These are phyloP conservation scores for Coemansia pectinata DNA, from an alignment of 192 early-diverging fungal species.

Conservation along the genomic window DNA sequence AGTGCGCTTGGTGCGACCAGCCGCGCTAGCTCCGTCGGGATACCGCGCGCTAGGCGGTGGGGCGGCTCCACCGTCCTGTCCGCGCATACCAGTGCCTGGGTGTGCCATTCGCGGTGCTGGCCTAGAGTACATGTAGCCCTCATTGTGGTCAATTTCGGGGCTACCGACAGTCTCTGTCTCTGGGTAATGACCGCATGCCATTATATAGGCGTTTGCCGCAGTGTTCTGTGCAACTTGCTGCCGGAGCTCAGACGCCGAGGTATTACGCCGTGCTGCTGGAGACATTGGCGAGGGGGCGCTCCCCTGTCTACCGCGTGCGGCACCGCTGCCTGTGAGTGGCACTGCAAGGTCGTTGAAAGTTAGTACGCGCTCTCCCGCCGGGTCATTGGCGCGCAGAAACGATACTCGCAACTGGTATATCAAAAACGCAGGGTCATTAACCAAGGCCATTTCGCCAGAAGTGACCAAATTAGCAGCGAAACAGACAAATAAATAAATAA, in stretches of 20 bases:
- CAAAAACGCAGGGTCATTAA: conserved; percentile 70
- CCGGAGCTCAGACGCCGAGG: conserved; percentile 46
- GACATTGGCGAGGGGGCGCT: conserved; percentile 30
- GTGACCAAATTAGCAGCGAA: neutral
- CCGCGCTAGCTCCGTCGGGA: conserved; percentile 9
- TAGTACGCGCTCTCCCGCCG: conserved; percentile 70
- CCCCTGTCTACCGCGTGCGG: conserved; percentile 17
- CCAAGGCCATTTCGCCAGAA: conserved; percentile 61
- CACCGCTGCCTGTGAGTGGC: conserved; percentile 1
- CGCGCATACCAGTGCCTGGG: conserved; percentile 1
- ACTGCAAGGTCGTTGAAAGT: conserved; percentile 59
- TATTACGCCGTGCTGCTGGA: conserved; percentile 33
- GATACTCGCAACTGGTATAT: conserved; percentile 77
- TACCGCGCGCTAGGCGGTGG: conserved; percentile 26
- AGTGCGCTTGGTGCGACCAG: conserved; percentile 24
- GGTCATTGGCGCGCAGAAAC: conserved; percentile 73
- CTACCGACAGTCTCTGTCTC: conserved; percentile 45
- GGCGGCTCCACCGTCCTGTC: conserved; percentile 1
- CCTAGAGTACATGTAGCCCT: conserved; percentile 30
- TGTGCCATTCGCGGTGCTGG: conserved; percentile 22
- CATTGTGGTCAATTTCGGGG: conserved; percentile 32
- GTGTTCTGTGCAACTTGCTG: conserved; percentile 45
- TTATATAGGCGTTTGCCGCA: conserved; percentile 52
- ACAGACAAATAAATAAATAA: neutral
- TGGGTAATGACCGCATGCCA: conserved; percentile 46